Percentiles rank a stretch among this genome's conserved stretches.
Evolutionary conservation across 2,329 filamentous ascomycete genomes (phyloP).

Genomic region (Neonectria magnoliae): DNA sequence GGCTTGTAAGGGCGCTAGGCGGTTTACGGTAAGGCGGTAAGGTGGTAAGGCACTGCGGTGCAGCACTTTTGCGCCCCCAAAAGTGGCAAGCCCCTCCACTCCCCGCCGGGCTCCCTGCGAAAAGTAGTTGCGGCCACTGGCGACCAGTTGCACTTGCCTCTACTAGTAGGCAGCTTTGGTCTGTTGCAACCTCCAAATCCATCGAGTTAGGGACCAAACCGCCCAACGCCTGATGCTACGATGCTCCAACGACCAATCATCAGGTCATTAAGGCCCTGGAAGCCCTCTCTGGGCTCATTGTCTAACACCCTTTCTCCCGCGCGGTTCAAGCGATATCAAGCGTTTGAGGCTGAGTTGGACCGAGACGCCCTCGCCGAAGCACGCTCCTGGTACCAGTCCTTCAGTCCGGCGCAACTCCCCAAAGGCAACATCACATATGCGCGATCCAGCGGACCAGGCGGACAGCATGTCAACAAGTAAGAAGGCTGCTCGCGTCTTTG

Average conservation of each 20-base stretch:
- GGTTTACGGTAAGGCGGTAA: constrained; percentile 40
- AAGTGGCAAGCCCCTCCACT: not conserved
- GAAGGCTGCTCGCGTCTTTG: constrained; percentile 43
- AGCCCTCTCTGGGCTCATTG: not conserved
- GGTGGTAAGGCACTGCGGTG: constrained; percentile 30
- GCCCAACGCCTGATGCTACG: not conserved
- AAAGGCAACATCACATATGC: constrained; percentile 63
- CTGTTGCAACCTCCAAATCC: not conserved
- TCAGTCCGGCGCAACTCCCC: constrained; percentile 57
- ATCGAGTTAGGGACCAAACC: not conserved
- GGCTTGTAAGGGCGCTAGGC: constrained; percentile 28
- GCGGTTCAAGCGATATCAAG: constrained; percentile 54
- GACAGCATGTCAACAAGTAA: constrained; percentile 72
- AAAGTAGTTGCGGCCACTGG: constrained; percentile 4
- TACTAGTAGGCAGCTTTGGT: not conserved
- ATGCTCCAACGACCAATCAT: constrained; percentile 31
- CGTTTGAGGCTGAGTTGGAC: constrained; percentile 62
- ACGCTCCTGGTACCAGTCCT: constrained; percentile 60
- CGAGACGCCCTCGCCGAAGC: constrained; percentile 61
- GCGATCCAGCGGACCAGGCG: constrained; percentile 69
- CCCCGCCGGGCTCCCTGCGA: not conserved
- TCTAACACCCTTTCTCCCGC: constrained; percentile 17
- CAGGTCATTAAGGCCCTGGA: constrained; percentile 6
- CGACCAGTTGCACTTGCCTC: not conserved
- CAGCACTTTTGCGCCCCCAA: constrained; percentile 31